Evolutionary conservation across 495 filamentous ascomycete species (phyloP).

Genomic region (Daldinia grandis): DNA sequence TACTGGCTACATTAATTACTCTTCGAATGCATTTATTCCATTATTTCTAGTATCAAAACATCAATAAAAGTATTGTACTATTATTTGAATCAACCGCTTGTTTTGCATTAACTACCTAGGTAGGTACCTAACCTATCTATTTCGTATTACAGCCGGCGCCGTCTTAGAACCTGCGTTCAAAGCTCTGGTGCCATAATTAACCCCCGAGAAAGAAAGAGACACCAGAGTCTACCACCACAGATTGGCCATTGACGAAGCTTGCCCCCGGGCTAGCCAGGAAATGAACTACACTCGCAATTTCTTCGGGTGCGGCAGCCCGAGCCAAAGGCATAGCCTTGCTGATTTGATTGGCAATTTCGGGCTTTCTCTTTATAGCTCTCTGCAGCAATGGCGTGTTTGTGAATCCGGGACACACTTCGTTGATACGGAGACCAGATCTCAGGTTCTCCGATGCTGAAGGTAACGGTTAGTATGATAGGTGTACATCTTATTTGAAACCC

Average conservation of each 20-base stretch:
- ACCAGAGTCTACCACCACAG: constrained; percentile 43
- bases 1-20: too few species aligned
- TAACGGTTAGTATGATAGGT: background rate
- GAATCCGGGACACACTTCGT: constrained; percentile 54
- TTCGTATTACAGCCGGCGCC: too few species aligned
- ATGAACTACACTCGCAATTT: constrained; percentile 53
- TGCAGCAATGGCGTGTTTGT: constrained; percentile 51
- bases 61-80: too few species aligned
- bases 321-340: constrained; percentile 44
- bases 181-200: too few species aligned
- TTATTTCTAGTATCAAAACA: too few species aligned
- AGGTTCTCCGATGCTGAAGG: constrained; percentile 46
- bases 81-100: too few species aligned
- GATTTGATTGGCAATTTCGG: constrained; percentile 34
- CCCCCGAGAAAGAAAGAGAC: constrained; percentile 4
- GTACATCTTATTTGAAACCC: too few species aligned
- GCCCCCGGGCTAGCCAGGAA: constrained; percentile 51
- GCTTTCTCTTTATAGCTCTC: constrained; percentile 41
- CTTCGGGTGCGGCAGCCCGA: constrained; percentile 48
- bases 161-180: too few species aligned
- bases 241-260: constrained; percentile 48
- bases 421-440: constrained; percentile 49
- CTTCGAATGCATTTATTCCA: too few species aligned
- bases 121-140: too few species aligned
- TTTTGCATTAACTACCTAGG: too few species aligned